Percentiles rank a stretch among this genome's conserved stretches.
Evolutionary conservation across 768 basidiomycete species (phyloP).

Genomic region (Russula compacta): DNA sequence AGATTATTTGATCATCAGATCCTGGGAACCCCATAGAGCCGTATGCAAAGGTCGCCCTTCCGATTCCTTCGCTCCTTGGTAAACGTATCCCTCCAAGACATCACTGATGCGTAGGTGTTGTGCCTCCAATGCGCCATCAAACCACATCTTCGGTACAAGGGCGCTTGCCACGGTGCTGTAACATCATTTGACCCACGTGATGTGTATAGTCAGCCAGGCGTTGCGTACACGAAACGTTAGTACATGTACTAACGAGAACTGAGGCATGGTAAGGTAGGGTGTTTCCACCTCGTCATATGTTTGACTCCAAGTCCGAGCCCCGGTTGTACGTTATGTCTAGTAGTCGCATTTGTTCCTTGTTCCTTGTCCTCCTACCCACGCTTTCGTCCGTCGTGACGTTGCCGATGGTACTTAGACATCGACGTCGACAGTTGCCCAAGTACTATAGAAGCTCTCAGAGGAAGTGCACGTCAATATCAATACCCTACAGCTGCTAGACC

Average conservation of each 20-base stretch:
- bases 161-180: not conserved
- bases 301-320: not conserved
- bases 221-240: not conserved
- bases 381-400: not conserved
- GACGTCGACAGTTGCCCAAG: slow-evolving; percentile 1
- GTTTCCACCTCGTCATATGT: not conserved
- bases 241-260: not conserved
- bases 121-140: not conserved
- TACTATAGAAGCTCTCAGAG: slow-evolving; percentile 3
- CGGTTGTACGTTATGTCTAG: not conserved
- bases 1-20: not conserved
- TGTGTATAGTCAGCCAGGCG: not conserved
- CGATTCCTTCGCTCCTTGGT: not conserved
- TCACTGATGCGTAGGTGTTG: not conserved
- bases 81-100: not conserved
- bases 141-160: not conserved
- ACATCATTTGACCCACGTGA: not conserved
- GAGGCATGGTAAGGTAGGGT: slow-evolving; percentile 6
- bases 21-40: not conserved
- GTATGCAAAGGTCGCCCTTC: not conserved
- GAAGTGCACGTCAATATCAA: not conserved
- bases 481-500: not conserved
- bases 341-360: not conserved
- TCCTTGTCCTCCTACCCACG: not conserved
- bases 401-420: not conserved